A percentile compares a stretch with the other conserved stretches of the same genome.
Conservation (phyloP, 768 basidiomycete species). For the Leccinellum rugosiceps region DNA sequence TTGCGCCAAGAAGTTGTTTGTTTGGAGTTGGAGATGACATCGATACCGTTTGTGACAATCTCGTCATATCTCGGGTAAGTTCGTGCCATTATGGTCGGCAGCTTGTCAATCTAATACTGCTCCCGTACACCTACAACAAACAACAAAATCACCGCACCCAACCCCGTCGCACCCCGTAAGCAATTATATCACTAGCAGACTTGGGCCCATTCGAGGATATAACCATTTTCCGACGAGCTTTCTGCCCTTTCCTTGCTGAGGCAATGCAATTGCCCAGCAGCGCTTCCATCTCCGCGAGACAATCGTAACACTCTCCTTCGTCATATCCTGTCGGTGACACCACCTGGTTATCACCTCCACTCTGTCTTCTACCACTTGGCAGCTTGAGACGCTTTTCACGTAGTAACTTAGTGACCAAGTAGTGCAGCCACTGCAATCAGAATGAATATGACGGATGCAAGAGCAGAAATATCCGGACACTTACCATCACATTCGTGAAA, state of each 20-base stretch:
- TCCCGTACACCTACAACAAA: not conserved
- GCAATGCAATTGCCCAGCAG: constrained; percentile 50
- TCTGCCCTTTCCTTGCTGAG: constrained; percentile 31
- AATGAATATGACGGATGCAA: constrained; percentile 8
- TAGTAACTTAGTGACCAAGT: constrained; percentile 72
- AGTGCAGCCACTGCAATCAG: constrained; percentile 80
- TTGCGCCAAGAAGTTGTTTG: not conserved
- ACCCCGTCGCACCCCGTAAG: constrained; percentile 55
- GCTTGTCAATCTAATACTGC: not conserved
- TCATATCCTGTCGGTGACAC: constrained; percentile 40
- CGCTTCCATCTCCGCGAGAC: constrained; percentile 62
- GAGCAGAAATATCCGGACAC: constrained; percentile 16
- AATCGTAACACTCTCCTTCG: constrained; percentile 68
- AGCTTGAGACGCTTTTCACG: constrained; percentile 63
- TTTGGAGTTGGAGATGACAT: not conserved
- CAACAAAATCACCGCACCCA: constrained; percentile 47
- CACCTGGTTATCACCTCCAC: constrained; percentile 9
- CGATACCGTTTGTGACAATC: not conserved
- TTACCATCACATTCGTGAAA: constrained; percentile 87
- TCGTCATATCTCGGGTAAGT: not conserved
- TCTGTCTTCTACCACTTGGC: constrained; percentile 43
- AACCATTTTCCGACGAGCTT: constrained; percentile 36
- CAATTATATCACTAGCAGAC: constrained; percentile 62
- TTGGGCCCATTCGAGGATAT: constrained; percentile 15
- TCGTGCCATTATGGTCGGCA: not conserved